Evolutionary conservation across 208 protist genomes (phyloP), one percentile per base, ranked within the genome.

Genomic region (Wallacemonas collosoma): DNA sequence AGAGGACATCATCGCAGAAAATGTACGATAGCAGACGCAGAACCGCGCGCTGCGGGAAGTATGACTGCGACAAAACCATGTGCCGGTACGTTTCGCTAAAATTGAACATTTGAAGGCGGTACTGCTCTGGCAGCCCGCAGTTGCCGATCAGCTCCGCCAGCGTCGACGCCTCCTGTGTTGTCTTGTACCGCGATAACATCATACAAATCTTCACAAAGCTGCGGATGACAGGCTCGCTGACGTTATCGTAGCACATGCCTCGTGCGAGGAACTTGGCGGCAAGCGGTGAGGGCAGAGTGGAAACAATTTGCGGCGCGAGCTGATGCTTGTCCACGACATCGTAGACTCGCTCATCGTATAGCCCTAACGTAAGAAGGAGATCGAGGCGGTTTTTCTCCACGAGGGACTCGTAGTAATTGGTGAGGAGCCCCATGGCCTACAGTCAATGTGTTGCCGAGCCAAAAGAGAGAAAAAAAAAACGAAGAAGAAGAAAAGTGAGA

Each of bases 301-400:
- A 77, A 3, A 95, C 54, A 65, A 95, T 81, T 3, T 80, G 75
- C 2, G 76, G 73, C 2, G 77, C 75, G 36, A 95, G 75, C n/a
- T 83, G 65, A 76, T 93, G 75, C 15, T 88, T 83, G 51, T 88
- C 87, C 17, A 95, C 87, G 38, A 97, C 87, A 47, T 93, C 89
- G 72, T 97, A 97, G 12, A 97, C 89, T 3, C 93, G 90, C 73
- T 97, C 93, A 71, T 97, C 93, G 62, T 93, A 97, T 72, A 93
- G 76, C 26, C 81, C 90, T 12, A 93, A 60, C 14, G 64, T 77
- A 64, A 95, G 70, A 2, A 97, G 79, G 6, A 79, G 51, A 47
- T 88, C 83, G 35, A 93, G 66, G 26, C 75, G 77, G 62, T 84
- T 81, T 70, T 90, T 56, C 53, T 87, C 76, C 9, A 88, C 89